Evolutionary conservation across 768 basidiomycete species (phyloP), one percentile per base, ranked within the genome.

Genomic region (Boletus sp.): DNA sequence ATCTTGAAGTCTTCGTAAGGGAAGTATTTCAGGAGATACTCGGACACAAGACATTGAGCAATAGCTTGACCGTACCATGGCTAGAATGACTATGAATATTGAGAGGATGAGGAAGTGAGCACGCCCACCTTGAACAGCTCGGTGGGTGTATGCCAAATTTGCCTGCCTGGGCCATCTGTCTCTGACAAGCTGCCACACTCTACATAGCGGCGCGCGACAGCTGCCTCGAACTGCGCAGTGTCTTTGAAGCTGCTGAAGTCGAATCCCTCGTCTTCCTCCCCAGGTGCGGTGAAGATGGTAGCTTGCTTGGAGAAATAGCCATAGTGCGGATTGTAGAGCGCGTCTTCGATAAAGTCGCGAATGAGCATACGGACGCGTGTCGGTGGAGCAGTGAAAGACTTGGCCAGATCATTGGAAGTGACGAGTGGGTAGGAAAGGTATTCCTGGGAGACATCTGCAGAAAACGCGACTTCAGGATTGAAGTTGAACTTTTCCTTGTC

Each of bases 121-220:
- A 33, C 29, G 24, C 55, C 35, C 55, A 95, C 97, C 84, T 95
- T 94, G 80, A 99, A 98, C 32, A 99, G 73, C 68, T 98, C 97
- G 0, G 94, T 96, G 1, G 97, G 97, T 2, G 97, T 99, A 73
- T 99, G 97, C 97, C 97, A 99, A 52, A 99, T 77, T 75, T 99
- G 96, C 66, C 84, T 82, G 7, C 94, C 92, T 20, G 87, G 86
- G 10, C 89, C 89, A 37, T 84, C 78, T 55, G 73, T 74, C 60
- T 75, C 79, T n/a, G 61, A 65, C 64, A 85, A 81, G 32, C 76
- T 73, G 15, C 88, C 88, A 66, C 92, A 90, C 20, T 80, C 77
- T 47, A 82, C 80, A 68, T 98, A 98, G 61, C 85, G 81, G 62
- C 76, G 74, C 7, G 88, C 87, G n/a, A 98, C 83, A 60, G 84